Evolutionary conservation across 2,329 filamentous ascomycete genomes (phyloP).

Genomic region (Colletotrichum salicis): DNA sequence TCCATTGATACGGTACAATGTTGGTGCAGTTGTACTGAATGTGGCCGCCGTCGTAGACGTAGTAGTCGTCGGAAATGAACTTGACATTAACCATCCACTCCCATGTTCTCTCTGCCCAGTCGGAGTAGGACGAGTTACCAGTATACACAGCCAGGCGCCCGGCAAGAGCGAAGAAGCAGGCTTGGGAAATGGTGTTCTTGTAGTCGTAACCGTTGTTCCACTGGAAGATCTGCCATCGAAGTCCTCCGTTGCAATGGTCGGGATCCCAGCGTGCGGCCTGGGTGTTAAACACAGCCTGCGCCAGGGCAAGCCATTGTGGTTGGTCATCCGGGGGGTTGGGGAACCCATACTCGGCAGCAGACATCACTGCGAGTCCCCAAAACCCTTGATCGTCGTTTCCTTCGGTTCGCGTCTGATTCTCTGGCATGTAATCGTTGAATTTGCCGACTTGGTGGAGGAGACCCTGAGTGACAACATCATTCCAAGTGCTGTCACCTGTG

Average conservation of each 20-base stretch:
- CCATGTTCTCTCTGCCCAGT: slow-evolving; percentile 81
- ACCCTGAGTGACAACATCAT: slow-evolving; percentile 72
- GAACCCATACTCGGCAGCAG: slow-evolving; percentile 76
- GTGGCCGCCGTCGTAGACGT: slow-evolving; percentile 72
- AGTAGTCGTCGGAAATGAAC: slow-evolving; percentile 69
- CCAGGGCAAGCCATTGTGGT: slow-evolving; percentile 77
- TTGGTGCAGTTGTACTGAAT: slow-evolving; percentile 66
- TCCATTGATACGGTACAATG: slow-evolving; percentile 72
- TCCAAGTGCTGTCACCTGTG: slow-evolving; percentile 78
- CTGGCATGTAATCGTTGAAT: slow-evolving; percentile 81
- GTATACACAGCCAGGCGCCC: slow-evolving; percentile 81
- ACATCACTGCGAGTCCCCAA: slow-evolving; percentile 77
- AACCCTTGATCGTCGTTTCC: slow-evolving; percentile 83
- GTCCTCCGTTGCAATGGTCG: slow-evolving; percentile 75
- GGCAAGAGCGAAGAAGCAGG: slow-evolving; percentile 70
- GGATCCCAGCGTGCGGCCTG: slow-evolving; percentile 80
- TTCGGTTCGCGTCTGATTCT: slow-evolving; percentile 74
- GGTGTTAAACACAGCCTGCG: slow-evolving; percentile 83
- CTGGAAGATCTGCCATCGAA: slow-evolving; percentile 86
- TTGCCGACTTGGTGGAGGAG: slow-evolving; percentile 80
- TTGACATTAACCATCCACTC: slow-evolving; percentile 71
- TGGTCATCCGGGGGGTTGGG: slow-evolving; percentile 65
- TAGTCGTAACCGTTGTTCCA: slow-evolving; percentile 87
- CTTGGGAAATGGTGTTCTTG: slow-evolving; percentile 74
- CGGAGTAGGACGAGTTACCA: slow-evolving; percentile 77